These are phyloP conservation scores for Allium cepa DNA, from an alignment of 106 monocot genomes.

Conservation along the genomic window DNA sequence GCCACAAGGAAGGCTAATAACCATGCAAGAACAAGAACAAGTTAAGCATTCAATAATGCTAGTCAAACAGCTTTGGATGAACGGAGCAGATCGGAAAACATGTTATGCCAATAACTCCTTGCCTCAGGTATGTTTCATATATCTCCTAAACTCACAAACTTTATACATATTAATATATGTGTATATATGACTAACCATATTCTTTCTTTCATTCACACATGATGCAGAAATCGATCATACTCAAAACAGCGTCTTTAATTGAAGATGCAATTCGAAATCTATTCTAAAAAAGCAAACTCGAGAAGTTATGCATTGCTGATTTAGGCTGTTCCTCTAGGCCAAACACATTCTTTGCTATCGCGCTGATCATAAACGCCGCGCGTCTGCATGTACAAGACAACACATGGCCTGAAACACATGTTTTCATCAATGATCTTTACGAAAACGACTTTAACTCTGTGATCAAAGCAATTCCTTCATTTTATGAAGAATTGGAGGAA, in stretches of 20 bases:
- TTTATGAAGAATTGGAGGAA: background rate
- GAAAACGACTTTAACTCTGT: slow-evolving; percentile 36
- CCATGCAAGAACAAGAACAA: too few relatives aligned
- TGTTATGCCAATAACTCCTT: too few relatives aligned
- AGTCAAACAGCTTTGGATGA: too few relatives aligned
- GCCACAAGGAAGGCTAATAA: too few relatives aligned
- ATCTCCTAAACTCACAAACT: too few relatives aligned
- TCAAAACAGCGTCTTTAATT: background rate
- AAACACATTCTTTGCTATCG: slow-evolving; percentile 6
- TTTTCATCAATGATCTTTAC: slow-evolving; percentile 35
- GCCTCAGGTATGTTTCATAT: too few relatives aligned
- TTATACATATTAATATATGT: too few relatives aligned
- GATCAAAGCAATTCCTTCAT: background rate
- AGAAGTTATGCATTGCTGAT: slow-evolving; percentile 7
- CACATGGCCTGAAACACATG: slow-evolving; percentile 8
- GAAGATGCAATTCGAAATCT: background rate
- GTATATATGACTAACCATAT: too few relatives aligned
- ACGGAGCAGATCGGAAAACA: too few relatives aligned
- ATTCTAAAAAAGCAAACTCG: background rate
- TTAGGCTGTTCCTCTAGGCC: slow-evolving; percentile 20
- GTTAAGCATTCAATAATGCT: too few relatives aligned
- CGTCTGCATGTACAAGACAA: background rate
- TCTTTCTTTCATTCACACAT: too few relatives aligned
- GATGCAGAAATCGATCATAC: background rate
- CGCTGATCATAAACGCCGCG: slow-evolving; percentile 10